These are phyloP conservation scores for Metschnikowia cerradonensis DNA, from an alignment of 805 yeast species.

Conservation along the genomic window DNA sequence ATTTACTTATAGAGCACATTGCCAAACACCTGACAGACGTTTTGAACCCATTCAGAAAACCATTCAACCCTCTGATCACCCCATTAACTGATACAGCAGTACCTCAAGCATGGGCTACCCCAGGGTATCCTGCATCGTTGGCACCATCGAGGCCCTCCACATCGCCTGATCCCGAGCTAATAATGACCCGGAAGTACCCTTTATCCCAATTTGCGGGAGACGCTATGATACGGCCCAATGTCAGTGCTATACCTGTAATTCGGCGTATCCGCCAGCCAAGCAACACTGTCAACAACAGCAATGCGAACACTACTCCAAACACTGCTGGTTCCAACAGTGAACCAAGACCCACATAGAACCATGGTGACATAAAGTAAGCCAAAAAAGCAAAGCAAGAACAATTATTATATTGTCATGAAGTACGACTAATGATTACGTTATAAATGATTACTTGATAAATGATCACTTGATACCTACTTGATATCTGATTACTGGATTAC, in stretches of 20 bases:
- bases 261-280: slow-evolving; percentile 1
- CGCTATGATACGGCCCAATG: neutral
- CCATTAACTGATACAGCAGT: slow-evolving; percentile 38
- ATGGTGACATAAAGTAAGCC: neutral
- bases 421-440: neutral
- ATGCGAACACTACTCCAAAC: neutral
- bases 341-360: neutral
- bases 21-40: slow-evolving; percentile 31
- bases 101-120: slow-evolving; percentile 33
- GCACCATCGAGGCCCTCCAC: neutral
- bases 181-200: slow-evolving; percentile 15
- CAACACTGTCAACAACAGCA: neutral
- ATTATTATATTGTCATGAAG: neutral
- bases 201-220: slow-evolving; percentile 9
- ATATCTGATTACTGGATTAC: too few species aligned
- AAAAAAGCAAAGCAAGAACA: neutral
- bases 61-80: slow-evolving; percentile 31
- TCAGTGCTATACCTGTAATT: neutral
- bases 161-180: slow-evolving; percentile 11
- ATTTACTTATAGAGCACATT: slow-evolving; percentile 23
- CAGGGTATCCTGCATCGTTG: slow-evolving; percentile 12
- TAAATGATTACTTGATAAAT: too few species aligned
- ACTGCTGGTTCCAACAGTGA: neutral
- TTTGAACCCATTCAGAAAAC: slow-evolving; percentile 35
- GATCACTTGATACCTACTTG: too few species aligned